Evolutionary conservation across 352 stramenopile genomes (phyloP).

Genomic region (Phytophthora meadii): DNA sequence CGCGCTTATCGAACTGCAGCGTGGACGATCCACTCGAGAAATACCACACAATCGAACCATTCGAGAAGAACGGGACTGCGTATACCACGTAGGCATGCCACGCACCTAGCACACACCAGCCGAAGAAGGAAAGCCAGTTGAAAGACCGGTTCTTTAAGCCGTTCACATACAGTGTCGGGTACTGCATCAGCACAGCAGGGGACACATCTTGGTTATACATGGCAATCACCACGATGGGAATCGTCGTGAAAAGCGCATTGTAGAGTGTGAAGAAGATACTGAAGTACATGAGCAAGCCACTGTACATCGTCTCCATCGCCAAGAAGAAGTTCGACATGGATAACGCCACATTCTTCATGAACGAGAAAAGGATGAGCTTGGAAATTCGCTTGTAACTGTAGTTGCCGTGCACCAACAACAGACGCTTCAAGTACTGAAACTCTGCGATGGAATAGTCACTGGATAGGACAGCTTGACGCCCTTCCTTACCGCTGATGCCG

Average conservation of each 20-base stretch:
- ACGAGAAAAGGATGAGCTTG: slow-evolving; percentile 90
- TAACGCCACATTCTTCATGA: slow-evolving; percentile 90
- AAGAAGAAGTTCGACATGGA: slow-evolving; percentile 90
- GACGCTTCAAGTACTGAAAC: slow-evolving; percentile 83
- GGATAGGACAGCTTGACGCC: slow-evolving; percentile 83
- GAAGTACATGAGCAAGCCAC: slow-evolving; percentile 89
- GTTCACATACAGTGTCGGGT: slow-evolving; percentile 90
- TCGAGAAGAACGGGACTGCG: slow-evolving; percentile 83
- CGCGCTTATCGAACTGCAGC: slow-evolving; percentile 70
- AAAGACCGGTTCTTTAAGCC: slow-evolving; percentile 90
- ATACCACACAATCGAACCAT: slow-evolving; percentile 87
- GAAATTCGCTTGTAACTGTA: slow-evolving; percentile 93
- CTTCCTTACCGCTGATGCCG: slow-evolving; percentile 89
- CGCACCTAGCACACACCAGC: slow-evolving; percentile 83
- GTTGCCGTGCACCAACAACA: slow-evolving; percentile 87
- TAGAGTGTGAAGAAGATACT: slow-evolving; percentile 92
- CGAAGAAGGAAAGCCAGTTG: slow-evolving; percentile 90
- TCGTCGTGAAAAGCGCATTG: slow-evolving; percentile 91
- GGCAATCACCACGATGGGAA: slow-evolving; percentile 89
- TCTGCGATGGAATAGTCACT: slow-evolving; percentile 88
- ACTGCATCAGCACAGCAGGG: slow-evolving; percentile 90
- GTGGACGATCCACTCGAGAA: slow-evolving; percentile 63
- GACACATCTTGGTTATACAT: slow-evolving; percentile 93
- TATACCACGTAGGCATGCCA: slow-evolving; percentile 92
- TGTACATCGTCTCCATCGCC: slow-evolving; percentile 87